These are phyloP conservation scores for Zoysia pacifica DNA, from an alignment of 176 grass and related monocot genomes.

Conservation along the genomic window DNA sequence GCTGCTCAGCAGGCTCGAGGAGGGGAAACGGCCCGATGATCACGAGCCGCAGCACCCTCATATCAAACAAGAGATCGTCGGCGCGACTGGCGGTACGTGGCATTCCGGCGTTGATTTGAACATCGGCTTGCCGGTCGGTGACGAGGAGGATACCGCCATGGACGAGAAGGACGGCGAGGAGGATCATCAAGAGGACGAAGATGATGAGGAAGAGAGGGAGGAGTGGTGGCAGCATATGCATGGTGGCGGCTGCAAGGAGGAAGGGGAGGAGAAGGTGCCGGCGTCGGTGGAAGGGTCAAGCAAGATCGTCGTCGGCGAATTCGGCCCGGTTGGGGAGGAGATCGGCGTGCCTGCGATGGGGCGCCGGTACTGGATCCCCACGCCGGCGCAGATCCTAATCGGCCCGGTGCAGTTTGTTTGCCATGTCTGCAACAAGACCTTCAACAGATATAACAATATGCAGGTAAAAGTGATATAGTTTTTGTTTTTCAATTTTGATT, in stretches of 20 bases:
- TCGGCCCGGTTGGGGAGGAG: background rate
- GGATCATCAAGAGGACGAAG: slow-evolving; percentile 9
- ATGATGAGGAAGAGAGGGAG: slow-evolving; percentile 25
- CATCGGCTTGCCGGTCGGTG: slow-evolving; percentile 53
- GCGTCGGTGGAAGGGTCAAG: slow-evolving; percentile 32
- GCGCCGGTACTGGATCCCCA: slow-evolving; percentile 79
- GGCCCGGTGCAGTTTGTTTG: slow-evolving; percentile 86
- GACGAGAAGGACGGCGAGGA: slow-evolving; percentile 25
- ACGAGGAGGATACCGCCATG: slow-evolving; percentile 20
- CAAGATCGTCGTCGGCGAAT: slow-evolving; percentile 12
- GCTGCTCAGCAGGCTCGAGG: slow-evolving; percentile 73
- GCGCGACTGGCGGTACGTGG: background rate
- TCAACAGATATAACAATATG: slow-evolving; percentile 98
- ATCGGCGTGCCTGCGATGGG: slow-evolving; percentile 2
- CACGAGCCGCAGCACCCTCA: background rate
- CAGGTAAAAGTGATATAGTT: slow-evolving; percentile 51
- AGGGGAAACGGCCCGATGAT: slow-evolving; percentile 17
- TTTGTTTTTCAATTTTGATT: no score
- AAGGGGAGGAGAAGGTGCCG: slow-evolving; percentile 24
- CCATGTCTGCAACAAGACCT: slow-evolving; percentile 85
- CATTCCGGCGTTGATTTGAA: slow-evolving; percentile 56
- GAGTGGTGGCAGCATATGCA: slow-evolving; percentile 8
- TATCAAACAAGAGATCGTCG: no score
- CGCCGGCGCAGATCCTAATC: slow-evolving; percentile 75
- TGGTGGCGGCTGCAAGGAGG: slow-evolving; percentile 28